These are phyloP conservation scores for Fusarium austroafricanum DNA, from an alignment of 2,329 filamentous ascomycete genomes.

Conservation along the genomic window DNA sequence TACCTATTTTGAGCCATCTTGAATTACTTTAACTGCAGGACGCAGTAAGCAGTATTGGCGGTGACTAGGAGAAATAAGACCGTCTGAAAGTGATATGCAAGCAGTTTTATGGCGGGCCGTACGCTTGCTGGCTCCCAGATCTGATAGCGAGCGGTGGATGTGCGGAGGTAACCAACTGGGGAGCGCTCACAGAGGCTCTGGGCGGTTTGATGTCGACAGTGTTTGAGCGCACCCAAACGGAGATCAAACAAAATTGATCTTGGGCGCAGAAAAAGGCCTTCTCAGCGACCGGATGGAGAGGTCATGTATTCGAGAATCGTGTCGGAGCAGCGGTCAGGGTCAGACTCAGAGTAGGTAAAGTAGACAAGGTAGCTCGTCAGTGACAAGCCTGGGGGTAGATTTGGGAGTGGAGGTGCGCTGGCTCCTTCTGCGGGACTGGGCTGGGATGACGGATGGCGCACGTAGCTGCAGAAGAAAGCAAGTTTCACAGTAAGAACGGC, in stretches of 20 bases:
- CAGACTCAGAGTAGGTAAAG: conserved; percentile 21
- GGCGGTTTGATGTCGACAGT: conserved; percentile 26
- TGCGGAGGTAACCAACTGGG: conserved; percentile 26
- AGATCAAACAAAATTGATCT: conserved; percentile 26
- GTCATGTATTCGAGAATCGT: conserved; percentile 42
- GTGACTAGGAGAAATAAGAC: conserved; percentile 18
- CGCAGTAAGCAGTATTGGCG: conserved; percentile 14
- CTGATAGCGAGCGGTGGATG: conserved; percentile 29
- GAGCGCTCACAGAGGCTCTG: conserved; percentile 34
- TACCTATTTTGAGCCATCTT: conserved; percentile 53
- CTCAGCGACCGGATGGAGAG: conserved; percentile 32
- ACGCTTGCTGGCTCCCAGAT: conserved; percentile 22
- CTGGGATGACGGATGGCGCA: conserved; percentile 28
- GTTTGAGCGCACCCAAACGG: conserved; percentile 16
- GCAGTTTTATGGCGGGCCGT: conserved; percentile 13
- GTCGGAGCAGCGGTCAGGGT: conserved; percentile 41
- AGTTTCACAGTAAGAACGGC: conserved; percentile 22
- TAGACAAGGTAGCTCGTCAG: conserved; percentile 31
- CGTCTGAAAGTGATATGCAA: conserved; percentile 16
- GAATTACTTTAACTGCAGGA: conserved; percentile 27
- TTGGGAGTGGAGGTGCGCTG: conserved; percentile 38
- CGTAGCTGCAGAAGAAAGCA: conserved; percentile 33
- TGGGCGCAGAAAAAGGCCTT: conserved; percentile 34
- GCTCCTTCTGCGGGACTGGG: conserved; percentile 17
- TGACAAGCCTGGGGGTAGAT: conserved; percentile 33